phyloP scores from a whole-genome alignment of 805 yeast genomes.

The Yarrowia osloensis region DNA sequence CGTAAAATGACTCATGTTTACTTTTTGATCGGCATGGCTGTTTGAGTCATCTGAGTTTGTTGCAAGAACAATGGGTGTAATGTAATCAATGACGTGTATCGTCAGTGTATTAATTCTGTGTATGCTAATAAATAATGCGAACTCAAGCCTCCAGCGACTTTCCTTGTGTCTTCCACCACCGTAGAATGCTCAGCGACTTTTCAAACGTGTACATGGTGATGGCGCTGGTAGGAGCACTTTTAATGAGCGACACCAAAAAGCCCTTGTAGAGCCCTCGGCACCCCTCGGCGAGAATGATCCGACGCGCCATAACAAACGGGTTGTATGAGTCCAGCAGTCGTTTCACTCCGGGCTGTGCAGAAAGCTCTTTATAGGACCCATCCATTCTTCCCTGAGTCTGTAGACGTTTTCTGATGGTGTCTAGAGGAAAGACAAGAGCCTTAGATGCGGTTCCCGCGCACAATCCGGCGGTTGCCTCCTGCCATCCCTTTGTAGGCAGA shows the following conservation, averaged over 20 bases:
- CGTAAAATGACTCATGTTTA: neutral
- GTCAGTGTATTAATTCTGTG: neutral
- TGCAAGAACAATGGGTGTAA: no score
- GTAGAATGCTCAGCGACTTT: slow-evolving; percentile 37
- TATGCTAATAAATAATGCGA: slow-evolving; percentile 29
- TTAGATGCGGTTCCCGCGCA: slow-evolving; percentile 78
- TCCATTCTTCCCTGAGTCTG: slow-evolving; percentile 57
- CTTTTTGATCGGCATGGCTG: neutral
- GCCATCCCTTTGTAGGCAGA: slow-evolving; percentile 35
- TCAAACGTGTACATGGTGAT: slow-evolving; percentile 70
- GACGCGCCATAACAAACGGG: slow-evolving; percentile 39
- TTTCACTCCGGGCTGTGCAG: neutral
- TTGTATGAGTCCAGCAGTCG: slow-evolving; percentile 36
- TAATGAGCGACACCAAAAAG: slow-evolving; percentile 64
- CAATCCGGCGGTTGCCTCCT: slow-evolving; percentile 64
- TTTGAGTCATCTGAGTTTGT: neutral
- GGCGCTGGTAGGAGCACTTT: slow-evolving; percentile 73
- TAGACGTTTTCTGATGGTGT: slow-evolving; percentile 72
- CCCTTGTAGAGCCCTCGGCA: slow-evolving; percentile 73
- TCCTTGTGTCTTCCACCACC: slow-evolving; percentile 29
- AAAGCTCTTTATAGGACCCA: slow-evolving; percentile 35
- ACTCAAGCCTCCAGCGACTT: slow-evolving; percentile 6
- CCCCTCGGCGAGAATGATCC: slow-evolving; percentile 60
- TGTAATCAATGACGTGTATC: neutral
- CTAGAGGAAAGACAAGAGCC: slow-evolving; percentile 78